Evolutionary conservation across 805 yeast genomes (phyloP).

Genomic region (Teunomyces gatunensis): DNA sequence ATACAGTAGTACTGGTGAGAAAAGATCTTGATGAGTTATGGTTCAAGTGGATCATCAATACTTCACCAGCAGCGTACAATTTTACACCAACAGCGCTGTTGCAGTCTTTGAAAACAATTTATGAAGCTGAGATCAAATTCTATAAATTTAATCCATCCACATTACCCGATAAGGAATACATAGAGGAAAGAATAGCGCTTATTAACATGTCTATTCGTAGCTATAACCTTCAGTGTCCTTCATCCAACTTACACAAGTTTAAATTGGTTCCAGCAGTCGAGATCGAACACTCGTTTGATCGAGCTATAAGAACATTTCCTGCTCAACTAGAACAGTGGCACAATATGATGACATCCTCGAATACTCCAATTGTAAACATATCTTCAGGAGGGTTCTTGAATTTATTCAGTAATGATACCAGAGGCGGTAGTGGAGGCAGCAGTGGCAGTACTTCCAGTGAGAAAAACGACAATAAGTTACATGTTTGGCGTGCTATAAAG

Average conservation of each 20-base stretch:
- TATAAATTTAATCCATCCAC: background rate
- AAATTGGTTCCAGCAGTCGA: conserved; percentile 30
- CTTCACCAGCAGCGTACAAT: conserved; percentile 5
- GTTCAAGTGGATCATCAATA: conserved; percentile 13
- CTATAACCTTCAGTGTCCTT: conserved; percentile 41
- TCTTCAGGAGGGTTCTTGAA: conserved; percentile 4
- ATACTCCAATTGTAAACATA: background rate
- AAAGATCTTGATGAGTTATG: conserved; percentile 32
- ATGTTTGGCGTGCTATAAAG: conserved; percentile 31
- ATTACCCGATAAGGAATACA: conserved; percentile 14
- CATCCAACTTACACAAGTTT: conserved; percentile 36
- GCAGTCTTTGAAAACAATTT: conserved; percentile 1
- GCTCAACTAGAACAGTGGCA: conserved; percentile 15
- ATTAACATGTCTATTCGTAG: conserved; percentile 27
- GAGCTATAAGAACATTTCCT: conserved; percentile 15
- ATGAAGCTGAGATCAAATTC: background rate
- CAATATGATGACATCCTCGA: conserved; percentile 4
- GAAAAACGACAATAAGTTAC: conserved; percentile 1
- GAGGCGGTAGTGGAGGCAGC: conserved; percentile 10
- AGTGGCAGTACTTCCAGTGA: background rate
- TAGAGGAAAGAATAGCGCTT: conserved; percentile 19
- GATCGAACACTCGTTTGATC: conserved; percentile 16
- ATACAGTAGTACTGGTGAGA: conserved; percentile 48
- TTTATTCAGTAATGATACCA: conserved; percentile 7
- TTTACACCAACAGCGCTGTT: background rate